Conservation (phyloP, 1,284 basidiomycete genomes). For the Mycena sp. region DNA sequence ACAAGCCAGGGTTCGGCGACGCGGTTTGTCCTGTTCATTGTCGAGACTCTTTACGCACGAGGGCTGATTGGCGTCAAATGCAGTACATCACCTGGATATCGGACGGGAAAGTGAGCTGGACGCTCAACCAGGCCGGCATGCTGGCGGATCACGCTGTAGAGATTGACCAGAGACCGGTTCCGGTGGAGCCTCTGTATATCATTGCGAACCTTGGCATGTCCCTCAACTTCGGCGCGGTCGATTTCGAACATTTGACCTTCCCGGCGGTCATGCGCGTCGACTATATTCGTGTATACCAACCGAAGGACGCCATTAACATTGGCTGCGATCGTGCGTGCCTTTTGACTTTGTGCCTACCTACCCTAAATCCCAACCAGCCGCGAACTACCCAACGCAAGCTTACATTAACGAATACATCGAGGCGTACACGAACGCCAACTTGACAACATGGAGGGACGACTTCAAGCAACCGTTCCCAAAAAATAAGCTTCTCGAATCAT, state of each 20-base stretch:
- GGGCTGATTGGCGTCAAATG: slow-evolving; percentile 7
- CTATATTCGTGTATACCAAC: slow-evolving; percentile 88
- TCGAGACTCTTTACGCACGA: slow-evolving; percentile 18
- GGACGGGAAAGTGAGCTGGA: slow-evolving; percentile 78
- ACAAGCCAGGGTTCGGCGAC: slow-evolving; percentile 61
- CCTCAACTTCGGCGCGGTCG: slow-evolving; percentile 71
- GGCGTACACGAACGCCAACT: slow-evolving; percentile 63
- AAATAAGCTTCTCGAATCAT: slow-evolving; percentile 64
- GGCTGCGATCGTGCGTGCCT: slow-evolving; percentile 75
- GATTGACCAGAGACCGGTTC: slow-evolving; percentile 80
- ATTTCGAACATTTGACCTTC: slow-evolving; percentile 75
- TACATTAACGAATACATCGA: slow-evolving; percentile 29
- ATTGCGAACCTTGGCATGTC: slow-evolving; percentile 88
- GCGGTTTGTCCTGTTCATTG: slow-evolving; percentile 46
- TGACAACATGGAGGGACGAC: slow-evolving; percentile 69
- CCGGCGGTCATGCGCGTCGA: slow-evolving; percentile 82
- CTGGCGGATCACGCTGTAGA: slow-evolving; percentile 72
- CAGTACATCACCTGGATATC: slow-evolving; percentile 88
- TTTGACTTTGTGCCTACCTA: no score
- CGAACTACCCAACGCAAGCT: slow-evolving; percentile 74
- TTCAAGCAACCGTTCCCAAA: slow-evolving; percentile 72
- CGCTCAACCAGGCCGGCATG: slow-evolving; percentile 78
- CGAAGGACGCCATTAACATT: slow-evolving; percentile 72
- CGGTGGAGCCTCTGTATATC: slow-evolving; percentile 90
- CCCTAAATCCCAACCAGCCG: slow-evolving; percentile 42